Percentiles rank a stretch among this genome's conserved stretches.
phyloP scores from a whole-genome alignment of 2,329 filamentous ascomycete genomes.

The Cladobotryum mycophilum region DNA sequence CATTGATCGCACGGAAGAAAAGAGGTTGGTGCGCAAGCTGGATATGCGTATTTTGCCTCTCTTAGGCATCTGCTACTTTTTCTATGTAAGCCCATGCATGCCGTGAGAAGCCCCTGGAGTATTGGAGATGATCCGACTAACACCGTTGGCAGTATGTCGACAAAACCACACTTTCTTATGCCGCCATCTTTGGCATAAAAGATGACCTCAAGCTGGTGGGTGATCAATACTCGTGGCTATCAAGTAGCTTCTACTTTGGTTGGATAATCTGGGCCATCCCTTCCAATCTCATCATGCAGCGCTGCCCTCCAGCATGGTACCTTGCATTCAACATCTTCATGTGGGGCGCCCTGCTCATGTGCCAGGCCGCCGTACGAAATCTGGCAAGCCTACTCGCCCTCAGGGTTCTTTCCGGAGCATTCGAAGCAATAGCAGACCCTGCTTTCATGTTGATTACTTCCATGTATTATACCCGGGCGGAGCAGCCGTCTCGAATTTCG shows the following conservation, averaged over 20 bases:
- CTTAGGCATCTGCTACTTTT: slow-evolving; percentile 35
- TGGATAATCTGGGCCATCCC: slow-evolving; percentile 32
- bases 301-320: slow-evolving; percentile 30
- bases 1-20: slow-evolving; percentile 29
- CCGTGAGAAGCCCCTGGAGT: not conserved
- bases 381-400: slow-evolving; percentile 51
- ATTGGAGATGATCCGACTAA: not conserved
- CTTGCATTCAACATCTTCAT: slow-evolving; percentile 46
- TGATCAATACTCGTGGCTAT: slow-evolving; percentile 46
- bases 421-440: slow-evolving; percentile 47
- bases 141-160: slow-evolving; percentile 22
- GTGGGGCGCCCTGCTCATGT: slow-evolving; percentile 42
- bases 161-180: slow-evolving; percentile 54
- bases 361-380: slow-evolving; percentile 48
- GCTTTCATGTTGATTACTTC: slow-evolving; percentile 57
- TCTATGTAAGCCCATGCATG: slow-evolving; percentile 20
- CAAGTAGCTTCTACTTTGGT: slow-evolving; percentile 32
- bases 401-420: slow-evolving; percentile 56
- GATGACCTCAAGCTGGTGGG: slow-evolving; percentile 52
- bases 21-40: slow-evolving; percentile 29
- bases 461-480: slow-evolving; percentile 58
- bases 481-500: slow-evolving; percentile 56
- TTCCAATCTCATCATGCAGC: slow-evolving; percentile 26
- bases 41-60: slow-evolving; percentile 33
- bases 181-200: slow-evolving; percentile 58